Evolutionary conservation across 805 yeast genomes (phyloP).

Genomic region (Ogataea sp.): DNA sequence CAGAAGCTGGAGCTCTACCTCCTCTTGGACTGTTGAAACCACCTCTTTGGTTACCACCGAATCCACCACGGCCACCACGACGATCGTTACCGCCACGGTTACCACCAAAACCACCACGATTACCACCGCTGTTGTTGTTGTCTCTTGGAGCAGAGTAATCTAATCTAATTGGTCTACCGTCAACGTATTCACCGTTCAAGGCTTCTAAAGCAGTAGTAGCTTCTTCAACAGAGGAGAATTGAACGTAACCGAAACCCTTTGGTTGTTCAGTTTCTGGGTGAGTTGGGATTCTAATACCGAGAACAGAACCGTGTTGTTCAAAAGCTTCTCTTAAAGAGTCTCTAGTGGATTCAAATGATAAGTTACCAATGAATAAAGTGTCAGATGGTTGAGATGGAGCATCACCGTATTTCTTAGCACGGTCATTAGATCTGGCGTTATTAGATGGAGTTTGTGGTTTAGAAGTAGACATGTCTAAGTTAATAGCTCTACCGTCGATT

Average conservation of each 20-base stretch:
- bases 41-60: slow-evolving; percentile 34
- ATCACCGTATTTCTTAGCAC: slow-evolving; percentile 90
- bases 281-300: slow-evolving; percentile 92
- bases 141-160: slow-evolving; percentile 93
- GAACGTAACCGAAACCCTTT: slow-evolving; percentile 98
- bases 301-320: slow-evolving; percentile 69
- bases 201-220: slow-evolving; percentile 85
- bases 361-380: slow-evolving; percentile 92
- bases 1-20: slow-evolving; percentile 41
- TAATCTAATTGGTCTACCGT: slow-evolving; percentile 89
- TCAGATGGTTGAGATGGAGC: slow-evolving; percentile 88
- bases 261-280: slow-evolving; percentile 98
- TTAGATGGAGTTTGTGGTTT: slow-evolving; percentile 54
- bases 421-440: slow-evolving; percentile 48
- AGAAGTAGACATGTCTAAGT: slow-evolving; percentile 84
- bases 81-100: slow-evolving; percentile 21
- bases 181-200: slow-evolving; percentile 81
- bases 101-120: slow-evolving; percentile 22
- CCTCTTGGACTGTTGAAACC: slow-evolving; percentile 26
- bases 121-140: slow-evolving; percentile 24
- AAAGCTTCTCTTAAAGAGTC: slow-evolving; percentile 70
- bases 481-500: slow-evolving; percentile 94
- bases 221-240: slow-evolving; percentile 77
- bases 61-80: slow-evolving; percentile 29
- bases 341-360: slow-evolving; percentile 83